These are phyloP conservation scores for Microdochium bolleyi DNA, from an alignment of 2,329 filamentous ascomycete genomes.

Conservation along the genomic window DNA sequence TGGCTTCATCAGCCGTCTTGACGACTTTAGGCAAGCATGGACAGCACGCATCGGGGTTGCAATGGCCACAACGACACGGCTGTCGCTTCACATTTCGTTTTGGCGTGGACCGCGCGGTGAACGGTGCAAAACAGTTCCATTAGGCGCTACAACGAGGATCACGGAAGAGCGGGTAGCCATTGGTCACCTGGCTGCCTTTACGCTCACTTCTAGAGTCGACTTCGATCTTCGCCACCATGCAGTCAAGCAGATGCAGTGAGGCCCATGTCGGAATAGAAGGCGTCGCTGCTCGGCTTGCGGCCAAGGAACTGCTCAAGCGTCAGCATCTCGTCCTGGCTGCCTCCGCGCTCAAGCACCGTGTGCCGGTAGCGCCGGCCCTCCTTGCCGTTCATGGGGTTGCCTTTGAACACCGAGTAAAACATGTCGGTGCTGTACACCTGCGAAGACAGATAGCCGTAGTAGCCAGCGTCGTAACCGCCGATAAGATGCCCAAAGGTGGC, in stretches of 20 bases:
- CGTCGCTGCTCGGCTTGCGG: constrained; percentile 65
- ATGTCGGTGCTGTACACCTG: constrained; percentile 81
- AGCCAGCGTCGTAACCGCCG: constrained; percentile 77
- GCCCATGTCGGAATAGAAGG: constrained; percentile 75
- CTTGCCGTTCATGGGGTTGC: constrained; percentile 67
- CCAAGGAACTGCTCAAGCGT: constrained; percentile 73
- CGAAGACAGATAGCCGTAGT: constrained; percentile 69
- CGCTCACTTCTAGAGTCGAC: not conserved
- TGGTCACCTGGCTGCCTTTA: too few species aligned
- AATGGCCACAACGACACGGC: too few species aligned
- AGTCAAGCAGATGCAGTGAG: constrained; percentile 11
- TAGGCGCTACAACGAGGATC: too few species aligned
- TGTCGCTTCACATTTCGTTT: too few species aligned
- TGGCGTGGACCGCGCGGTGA: too few species aligned
- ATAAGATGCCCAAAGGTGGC: constrained; percentile 78
- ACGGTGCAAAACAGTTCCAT: too few species aligned
- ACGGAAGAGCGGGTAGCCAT: too few species aligned
- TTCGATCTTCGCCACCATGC: not conserved
- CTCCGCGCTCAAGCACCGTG: constrained; percentile 70
- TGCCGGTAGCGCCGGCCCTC: constrained; percentile 71
- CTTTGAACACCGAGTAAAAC: constrained; percentile 75
- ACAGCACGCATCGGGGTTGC: too few species aligned
- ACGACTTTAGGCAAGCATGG: too few species aligned
- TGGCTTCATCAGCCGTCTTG: too few species aligned
- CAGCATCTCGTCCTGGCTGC: constrained; percentile 73